These are phyloP conservation scores for Pseudogymnoascus destructans DNA, from an alignment of 2,329 filamentous ascomycete genomes.

Conservation along the genomic window DNA sequence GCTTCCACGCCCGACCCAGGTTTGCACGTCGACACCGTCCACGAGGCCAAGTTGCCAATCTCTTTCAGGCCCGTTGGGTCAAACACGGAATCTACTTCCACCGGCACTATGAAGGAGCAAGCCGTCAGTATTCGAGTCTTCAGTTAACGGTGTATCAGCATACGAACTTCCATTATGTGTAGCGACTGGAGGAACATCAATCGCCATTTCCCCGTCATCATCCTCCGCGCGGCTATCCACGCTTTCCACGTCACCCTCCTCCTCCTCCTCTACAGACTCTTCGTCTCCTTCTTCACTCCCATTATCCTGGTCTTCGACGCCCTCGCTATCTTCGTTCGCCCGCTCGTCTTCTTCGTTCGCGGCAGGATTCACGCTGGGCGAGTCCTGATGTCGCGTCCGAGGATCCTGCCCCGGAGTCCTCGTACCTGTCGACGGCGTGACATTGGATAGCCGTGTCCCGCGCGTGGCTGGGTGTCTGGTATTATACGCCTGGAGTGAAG, in stretches of 20 bases:
- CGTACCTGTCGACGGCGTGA: not conserved
- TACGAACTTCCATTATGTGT: not conserved
- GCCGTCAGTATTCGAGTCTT: not conserved
- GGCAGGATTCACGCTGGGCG: constrained; percentile 9
- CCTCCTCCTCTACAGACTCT: constrained; percentile 18
- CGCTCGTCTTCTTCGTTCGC: constrained; percentile 13
- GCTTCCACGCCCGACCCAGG: constrained; percentile 67
- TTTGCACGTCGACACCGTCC: constrained; percentile 72
- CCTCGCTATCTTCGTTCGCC: constrained; percentile 12
- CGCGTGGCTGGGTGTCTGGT: constrained; percentile 2
- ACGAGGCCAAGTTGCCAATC: constrained; percentile 71
- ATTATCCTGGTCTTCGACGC: constrained; percentile 15
- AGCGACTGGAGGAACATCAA: constrained; percentile 14
- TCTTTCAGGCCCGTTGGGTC: constrained; percentile 57
- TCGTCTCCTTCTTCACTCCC: constrained; percentile 14
- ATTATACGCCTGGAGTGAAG: not conserved
- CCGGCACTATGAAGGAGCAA: constrained; percentile 17
- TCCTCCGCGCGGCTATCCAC: constrained; percentile 19
- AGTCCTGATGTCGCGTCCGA: not conserved
- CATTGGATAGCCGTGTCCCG: not conserved
- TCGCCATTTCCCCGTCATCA: constrained; percentile 24
- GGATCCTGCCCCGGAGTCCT: not conserved
- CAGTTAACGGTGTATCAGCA: constrained; percentile 18
- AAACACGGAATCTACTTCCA: constrained; percentile 30
- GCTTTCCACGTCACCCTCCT: constrained; percentile 12